A percentile compares a stretch with the other conserved stretches of the same genome.
Conservation (phyloP, 345 rosid species). For the Gossypium longicalyx region DNA sequence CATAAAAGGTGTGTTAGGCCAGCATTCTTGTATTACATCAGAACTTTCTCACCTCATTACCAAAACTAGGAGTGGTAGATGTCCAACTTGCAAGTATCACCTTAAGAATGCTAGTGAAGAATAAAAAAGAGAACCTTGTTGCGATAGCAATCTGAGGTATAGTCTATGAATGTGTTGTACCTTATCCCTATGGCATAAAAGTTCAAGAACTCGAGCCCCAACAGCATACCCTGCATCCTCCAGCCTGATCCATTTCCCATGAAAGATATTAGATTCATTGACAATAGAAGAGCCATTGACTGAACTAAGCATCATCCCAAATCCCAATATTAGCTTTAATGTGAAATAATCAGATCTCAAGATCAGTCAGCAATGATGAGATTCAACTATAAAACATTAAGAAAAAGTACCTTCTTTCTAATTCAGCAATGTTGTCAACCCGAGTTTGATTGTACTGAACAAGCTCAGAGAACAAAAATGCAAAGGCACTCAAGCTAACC, state of each 20-base stretch:
- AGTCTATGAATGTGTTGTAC: conserved; percentile 26
- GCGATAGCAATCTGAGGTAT: neutral
- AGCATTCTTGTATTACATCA: neutral
- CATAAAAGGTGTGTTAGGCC: neutral
- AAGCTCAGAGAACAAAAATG: conserved; percentile 69
- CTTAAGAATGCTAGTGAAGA: neutral
- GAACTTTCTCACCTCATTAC: neutral
- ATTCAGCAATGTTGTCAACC: conserved; percentile 91
- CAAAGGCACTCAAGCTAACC: conserved; percentile 61
- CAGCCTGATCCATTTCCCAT: conserved; percentile 41
- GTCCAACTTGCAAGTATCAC: neutral
- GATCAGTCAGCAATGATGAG: neutral
- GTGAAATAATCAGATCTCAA: neutral
- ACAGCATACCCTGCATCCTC: conserved; percentile 98
- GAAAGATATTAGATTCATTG: conserved; percentile 5
- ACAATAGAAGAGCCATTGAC: neutral
- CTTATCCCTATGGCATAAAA: conserved; percentile 89
- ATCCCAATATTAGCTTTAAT: neutral
- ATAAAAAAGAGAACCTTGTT: neutral
- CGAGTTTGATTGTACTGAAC: conserved; percentile 97
- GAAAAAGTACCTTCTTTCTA: conserved; percentile 68
- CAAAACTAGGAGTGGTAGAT: neutral
- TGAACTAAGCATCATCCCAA: conserved; percentile 1
- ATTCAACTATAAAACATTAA: neutral
- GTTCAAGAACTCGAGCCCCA: conserved; percentile 89